Base-by-base conservation (phyloP, 2,329 filamentous ascomycete species). In the Triangularia verruculosa region DNA sequence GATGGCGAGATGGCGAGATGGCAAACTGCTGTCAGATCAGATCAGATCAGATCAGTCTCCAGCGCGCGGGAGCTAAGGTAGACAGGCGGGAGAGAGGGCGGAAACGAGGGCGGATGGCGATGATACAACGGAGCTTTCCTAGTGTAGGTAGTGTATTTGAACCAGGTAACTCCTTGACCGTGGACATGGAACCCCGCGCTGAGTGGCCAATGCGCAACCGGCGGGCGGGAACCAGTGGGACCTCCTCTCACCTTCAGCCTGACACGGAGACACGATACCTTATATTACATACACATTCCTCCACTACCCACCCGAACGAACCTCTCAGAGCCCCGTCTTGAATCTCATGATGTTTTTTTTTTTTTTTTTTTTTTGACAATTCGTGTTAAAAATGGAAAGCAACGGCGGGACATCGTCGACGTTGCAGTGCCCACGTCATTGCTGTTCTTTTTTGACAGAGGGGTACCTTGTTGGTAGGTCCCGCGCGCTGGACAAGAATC, bases 161-260 rank as follows among this genome's bases (percentile, higher is more conserved):
- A 32, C 24, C 34, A n/a, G 34, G 34, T 39, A 39, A 39, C n/a
- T 39, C 34, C 34, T 34, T 34, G 30, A 34, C 30, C 30, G 4
- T 34, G 56, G n/a, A 25, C 24, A n/a, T 58, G 30, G 58, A 39
- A 65, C 64, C 64, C 64, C 61, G 64, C 64, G 64, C 64, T 65
- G n/a, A n/a, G n/a, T n/a, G 61, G 59, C 64, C 59, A 54, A 22
- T 58, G 39, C 39, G 30, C 30, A 12, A 17, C 11, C n/a, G 9
- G 30, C 30, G 13, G 30, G 11, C 5, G 39, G 39, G 39, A 47
- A 47, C 39, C 39, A 47, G 39, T 47, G 39, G 39, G 39, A 47
- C 39, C n/a, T n/a, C n/a, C n/a, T n/a, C n/a, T 47, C 39, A 47
- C 39, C 39, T 47, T 20, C 39, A 47, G 39, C 39, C 39, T 47